phyloP scores from a whole-genome alignment of 805 yeast species.

The Schizosaccharomyces osmophilus region DNA sequence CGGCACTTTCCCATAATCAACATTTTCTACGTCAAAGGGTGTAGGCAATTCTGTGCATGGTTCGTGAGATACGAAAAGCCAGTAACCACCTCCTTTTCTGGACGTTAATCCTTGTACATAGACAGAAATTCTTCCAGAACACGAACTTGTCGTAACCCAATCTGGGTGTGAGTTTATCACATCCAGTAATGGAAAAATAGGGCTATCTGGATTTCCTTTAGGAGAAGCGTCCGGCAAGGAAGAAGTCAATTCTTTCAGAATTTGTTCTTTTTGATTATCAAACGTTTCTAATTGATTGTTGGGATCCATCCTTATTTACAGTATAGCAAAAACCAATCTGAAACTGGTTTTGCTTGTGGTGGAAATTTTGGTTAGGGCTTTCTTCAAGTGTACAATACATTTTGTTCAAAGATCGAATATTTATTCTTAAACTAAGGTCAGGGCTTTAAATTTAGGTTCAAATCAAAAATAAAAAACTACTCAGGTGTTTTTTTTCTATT shows the following conservation, averaged over 20 bases:
- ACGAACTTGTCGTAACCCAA: slow-evolving; percentile 69
- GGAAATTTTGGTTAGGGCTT: no score
- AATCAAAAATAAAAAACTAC: no score
- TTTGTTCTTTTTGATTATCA: slow-evolving; percentile 3
- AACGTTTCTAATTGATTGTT: background rate
- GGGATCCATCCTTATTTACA: background rate
- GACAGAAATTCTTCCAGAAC: slow-evolving; percentile 69
- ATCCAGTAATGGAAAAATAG: slow-evolving; percentile 47
- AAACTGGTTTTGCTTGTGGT: no score
- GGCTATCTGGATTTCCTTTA: slow-evolving; percentile 60
- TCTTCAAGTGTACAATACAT: no score
- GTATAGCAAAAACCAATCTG: background rate
- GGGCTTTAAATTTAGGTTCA: no score
- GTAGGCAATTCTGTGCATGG: slow-evolving; percentile 18
- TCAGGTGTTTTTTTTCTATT: no score
- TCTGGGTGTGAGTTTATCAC: slow-evolving; percentile 36
- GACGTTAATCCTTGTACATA: slow-evolving; percentile 49
- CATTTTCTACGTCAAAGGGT: slow-evolving; percentile 12
- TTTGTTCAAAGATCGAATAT: no score
- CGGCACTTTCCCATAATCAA: background rate
- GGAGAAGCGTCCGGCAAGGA: slow-evolving; percentile 39
- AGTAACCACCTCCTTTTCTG: slow-evolving; percentile 44
- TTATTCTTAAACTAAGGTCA: no score
- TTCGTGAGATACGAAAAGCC: slow-evolving; percentile 64
- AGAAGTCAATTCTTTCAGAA: slow-evolving; percentile 5